Base-by-base conservation (phyloP, 345 rosid species). In the Schrenkiella parvula region DNA sequence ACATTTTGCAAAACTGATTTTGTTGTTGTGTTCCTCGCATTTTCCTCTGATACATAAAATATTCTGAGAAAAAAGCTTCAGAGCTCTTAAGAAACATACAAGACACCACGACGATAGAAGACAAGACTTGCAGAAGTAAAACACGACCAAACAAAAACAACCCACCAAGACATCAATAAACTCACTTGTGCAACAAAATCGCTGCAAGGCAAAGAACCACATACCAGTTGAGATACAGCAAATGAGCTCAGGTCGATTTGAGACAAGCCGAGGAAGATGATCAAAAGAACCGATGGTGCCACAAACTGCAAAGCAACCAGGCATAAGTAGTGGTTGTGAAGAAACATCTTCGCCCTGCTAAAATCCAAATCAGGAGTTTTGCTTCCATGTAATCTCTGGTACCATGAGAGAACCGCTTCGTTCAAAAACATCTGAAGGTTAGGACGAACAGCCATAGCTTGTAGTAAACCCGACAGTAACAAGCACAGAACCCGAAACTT, bases 151-250 rank as follows among this genome's bases (percentile, higher is more conserved):
- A 89, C 79, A 74, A 89, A 89, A 28, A 87, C 47, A 59, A 90
- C 89, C 97, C 95, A 91, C 98, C 98, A 93, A 66, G 97, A 87
- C 88, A 93, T 55, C 68, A 90, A 80, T 80, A 90, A 75, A 59
- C 84, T 77, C 4, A 76, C 79, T 80, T 83, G 85, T 71, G 59
- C 76, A 59, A 80, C 29, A 80, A 87, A 68, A 58, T 75, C 82
- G 18, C 83, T 74, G 78, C 90, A 88, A 67, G 93, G 82, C 64
- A 82, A 74, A 34, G 84, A 82, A 60, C 74, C 80, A 70, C 91
- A 85, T 43, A 83, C 76, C 66, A 72, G 23, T 13, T 52, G 70
- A 18, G 82, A 70, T 39, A 72, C 82, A 68, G 71, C 77, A 37
- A 83, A 66, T 8, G 88, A 79, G 62, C 57, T 73, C 21, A 79